Evolutionary conservation across 768 basidiomycete genomes (phyloP).

Genomic region (Rhodotorula kratochvilovae): DNA sequence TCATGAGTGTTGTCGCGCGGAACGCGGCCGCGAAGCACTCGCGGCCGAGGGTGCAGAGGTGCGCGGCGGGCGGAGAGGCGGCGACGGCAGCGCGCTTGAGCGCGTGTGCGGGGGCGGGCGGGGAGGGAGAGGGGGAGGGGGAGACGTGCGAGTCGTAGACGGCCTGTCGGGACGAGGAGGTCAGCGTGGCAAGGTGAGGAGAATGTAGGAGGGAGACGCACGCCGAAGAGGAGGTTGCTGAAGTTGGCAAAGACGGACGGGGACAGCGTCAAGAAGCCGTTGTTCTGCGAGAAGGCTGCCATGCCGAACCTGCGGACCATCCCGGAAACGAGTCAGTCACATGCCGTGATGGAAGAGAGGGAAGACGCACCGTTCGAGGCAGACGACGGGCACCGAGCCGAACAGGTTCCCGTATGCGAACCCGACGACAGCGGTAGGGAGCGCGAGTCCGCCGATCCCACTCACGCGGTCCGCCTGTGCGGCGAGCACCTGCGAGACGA

Average conservation of each 20-base stretch:
- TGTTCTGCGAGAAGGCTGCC: conserved; percentile 6
- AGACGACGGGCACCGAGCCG: conserved; percentile 15
- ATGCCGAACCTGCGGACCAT: conserved; percentile 17
- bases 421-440: conserved; percentile 17
- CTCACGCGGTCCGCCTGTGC: background rate
- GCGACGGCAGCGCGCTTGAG: background rate
- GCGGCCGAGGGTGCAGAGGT: conserved; percentile 19
- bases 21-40: conserved; percentile 32
- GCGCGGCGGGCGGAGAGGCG: background rate
- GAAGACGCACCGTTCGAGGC: conserved; percentile 17
- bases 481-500: conserved; percentile 24
- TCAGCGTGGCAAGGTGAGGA: background rate
- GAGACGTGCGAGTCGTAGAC: conserved; percentile 34
- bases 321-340: no score
- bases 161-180: background rate
- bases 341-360: no score
- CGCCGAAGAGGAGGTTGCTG: conserved; percentile 18
- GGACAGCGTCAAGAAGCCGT: conserved; percentile 2
- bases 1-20: conserved; percentile 19
- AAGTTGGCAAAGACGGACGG: conserved; percentile 20
- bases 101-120: background rate
- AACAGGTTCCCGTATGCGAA: conserved; percentile 32
- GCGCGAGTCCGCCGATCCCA: conserved; percentile 4
- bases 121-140: background rate
- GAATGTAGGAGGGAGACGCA: background rate